These are phyloP conservation scores for Solanum megistacrolobum DNA, from an alignment of 257 asterid species.

Conservation along the genomic window DNA sequence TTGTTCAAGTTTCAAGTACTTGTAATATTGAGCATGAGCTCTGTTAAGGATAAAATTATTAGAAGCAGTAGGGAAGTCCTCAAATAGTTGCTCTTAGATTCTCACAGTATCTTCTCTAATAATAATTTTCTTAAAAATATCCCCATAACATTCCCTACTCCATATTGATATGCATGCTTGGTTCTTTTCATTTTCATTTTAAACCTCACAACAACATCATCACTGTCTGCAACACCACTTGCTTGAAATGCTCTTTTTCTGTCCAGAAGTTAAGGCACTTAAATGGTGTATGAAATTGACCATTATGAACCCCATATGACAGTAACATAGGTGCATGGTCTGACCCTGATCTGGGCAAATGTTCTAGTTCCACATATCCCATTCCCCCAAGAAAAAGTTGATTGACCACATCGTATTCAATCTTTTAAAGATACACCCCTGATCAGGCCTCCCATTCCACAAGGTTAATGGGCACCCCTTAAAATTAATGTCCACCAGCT, in stretches of 20 bases:
- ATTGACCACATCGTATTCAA: neutral
- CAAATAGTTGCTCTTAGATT: neutral
- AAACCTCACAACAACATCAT: neutral
- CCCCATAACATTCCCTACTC: neutral
- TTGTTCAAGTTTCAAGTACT: neutral
- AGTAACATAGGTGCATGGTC: neutral
- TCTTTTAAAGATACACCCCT: neutral
- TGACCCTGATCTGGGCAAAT: no score
- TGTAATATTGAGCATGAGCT: neutral
- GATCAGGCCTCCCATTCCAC: neutral
- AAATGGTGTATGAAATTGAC: neutral
- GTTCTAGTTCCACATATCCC: no score
- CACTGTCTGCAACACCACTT: neutral
- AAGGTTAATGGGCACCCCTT: neutral
- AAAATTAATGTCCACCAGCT: neutral
- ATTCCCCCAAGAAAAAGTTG: neutral
- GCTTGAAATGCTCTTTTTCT: neutral
- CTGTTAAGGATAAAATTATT: neutral
- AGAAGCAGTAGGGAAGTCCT: neutral
- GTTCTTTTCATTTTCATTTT: neutral
- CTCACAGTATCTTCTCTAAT: neutral
- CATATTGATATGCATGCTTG: neutral
- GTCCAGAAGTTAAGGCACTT: no score
- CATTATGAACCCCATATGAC: neutral
- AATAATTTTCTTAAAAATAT: neutral